Evolutionary conservation across 225 moss, liverwort and hornwort species (phyloP).

Genomic region (Ulota crispa): DNA sequence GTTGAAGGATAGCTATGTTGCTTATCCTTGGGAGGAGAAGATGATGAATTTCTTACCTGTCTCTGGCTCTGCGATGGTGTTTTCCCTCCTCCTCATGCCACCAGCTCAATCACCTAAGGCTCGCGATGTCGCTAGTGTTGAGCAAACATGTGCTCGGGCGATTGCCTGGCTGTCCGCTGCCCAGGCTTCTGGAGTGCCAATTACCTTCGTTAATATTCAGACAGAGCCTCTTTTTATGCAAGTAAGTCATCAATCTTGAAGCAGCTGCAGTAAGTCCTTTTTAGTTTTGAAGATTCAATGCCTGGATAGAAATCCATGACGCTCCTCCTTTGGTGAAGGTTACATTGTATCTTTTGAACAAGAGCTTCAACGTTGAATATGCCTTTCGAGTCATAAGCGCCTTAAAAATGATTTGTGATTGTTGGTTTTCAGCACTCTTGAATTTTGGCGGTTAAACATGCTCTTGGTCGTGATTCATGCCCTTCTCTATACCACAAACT

Average conservation of each 20-base stretch:
- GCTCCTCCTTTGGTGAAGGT: slow-evolving; percentile 9
- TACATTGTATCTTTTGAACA: not conserved
- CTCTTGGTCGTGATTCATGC: not conserved
- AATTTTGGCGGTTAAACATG: not conserved
- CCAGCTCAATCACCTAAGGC: slow-evolving; percentile 42
- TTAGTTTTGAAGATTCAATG: not conserved
- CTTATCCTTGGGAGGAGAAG: slow-evolving; percentile 58
- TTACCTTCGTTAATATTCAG: slow-evolving; percentile 59
- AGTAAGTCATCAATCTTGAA: slow-evolving; percentile 25
- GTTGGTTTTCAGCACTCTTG: not conserved
- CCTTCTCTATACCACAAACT: not conserved
- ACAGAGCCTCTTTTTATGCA: slow-evolving; percentile 60
- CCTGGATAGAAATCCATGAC: slow-evolving; percentile 5
- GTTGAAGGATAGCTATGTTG: slow-evolving; percentile 46
- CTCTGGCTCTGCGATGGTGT: slow-evolving; percentile 51
- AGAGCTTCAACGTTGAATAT: not conserved
- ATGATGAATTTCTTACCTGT: slow-evolving; percentile 48
- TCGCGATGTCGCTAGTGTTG: slow-evolving; percentile 40
- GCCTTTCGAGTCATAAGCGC: not conserved
- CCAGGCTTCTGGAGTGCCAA: slow-evolving; percentile 56
- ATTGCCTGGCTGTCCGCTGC: slow-evolving; percentile 63
- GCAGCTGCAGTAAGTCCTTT: not conserved
- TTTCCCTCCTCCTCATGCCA: slow-evolving; percentile 54
- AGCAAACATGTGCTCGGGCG: slow-evolving; percentile 52
- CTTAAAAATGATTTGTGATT: not conserved